Base-by-base conservation (phyloP, 768 basidiomycete genomes). In the Asterophora parasitica region DNA sequence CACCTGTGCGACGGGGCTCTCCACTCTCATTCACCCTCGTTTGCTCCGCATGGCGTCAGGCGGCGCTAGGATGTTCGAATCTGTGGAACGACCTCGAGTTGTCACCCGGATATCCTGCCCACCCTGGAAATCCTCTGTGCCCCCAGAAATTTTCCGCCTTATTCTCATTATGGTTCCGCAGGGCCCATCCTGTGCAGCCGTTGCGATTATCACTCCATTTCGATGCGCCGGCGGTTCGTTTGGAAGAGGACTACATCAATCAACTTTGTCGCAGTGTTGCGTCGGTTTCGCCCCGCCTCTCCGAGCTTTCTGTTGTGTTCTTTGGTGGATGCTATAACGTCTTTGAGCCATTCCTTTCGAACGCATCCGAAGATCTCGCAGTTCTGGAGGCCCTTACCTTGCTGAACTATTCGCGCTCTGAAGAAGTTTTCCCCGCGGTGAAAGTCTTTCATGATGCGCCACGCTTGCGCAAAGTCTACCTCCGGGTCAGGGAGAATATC, bases 71-170 rank as follows among this genome's bases (percentile, higher is more conserved):
- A 13, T 50, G 8, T 13, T 36, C 49, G 17, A 37, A 15, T 3
- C 20, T 48, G 13, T 48, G 48, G 48, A 48, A 42, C 15, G 27
- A 32, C 5, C 41, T 42, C 13, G 31, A 34, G 9, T 15, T 48
- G 6, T 4, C 8, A 4, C 36, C 17, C 2, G 17, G 8, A 23
- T n/a, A n/a, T n/a, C n/a, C n/a, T n/a, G n/a, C n/a, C n/a, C 6
- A 23, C n/a, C n/a, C n/a, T n/a, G n/a, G n/a, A n/a, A n/a, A n/a
- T n/a, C 4, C 15, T 11, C 0, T 10, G 9, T 6, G n/a, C 4
- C 36, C 26, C 15, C 4, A 7, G 4, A 7, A n/a, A 12, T 5
- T 19, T 34, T 48, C 13, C 3, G 30, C 16, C 23, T 5, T 48
- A 3, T 16, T 48, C 17, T 17, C 34, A 12, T 16, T 26, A 4